Evolutionary conservation across 208 protist genomes (phyloP).

Genomic region (Blastocrithidia nonstop): DNA sequence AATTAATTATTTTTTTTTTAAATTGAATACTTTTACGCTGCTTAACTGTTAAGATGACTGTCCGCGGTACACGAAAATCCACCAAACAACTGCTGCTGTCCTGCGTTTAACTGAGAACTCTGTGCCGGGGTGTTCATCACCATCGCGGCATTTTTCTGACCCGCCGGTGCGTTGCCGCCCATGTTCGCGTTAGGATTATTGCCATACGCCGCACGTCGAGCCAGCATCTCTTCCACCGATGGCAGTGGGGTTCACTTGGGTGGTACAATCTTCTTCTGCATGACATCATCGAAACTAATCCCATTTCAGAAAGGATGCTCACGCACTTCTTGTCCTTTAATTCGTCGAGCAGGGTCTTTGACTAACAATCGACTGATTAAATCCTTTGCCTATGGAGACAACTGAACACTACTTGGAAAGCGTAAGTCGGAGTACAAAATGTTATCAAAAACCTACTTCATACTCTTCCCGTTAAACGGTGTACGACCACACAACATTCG

Average conservation of each 20-base stretch:
- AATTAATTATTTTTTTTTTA: slow-evolving; percentile 2
- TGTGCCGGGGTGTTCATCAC: slow-evolving; percentile 79
- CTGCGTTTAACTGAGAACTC: slow-evolving; percentile 57
- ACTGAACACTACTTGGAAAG: slow-evolving; percentile 76
- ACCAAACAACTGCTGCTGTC: slow-evolving; percentile 81
- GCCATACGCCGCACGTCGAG: slow-evolving; percentile 17
- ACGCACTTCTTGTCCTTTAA: slow-evolving; percentile 78
- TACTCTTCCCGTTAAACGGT: slow-evolving; percentile 88
- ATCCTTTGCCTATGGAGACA: slow-evolving; percentile 79
- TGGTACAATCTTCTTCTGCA: slow-evolving; percentile 61
- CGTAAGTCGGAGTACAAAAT: slow-evolving; percentile 84
- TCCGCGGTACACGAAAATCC: slow-evolving; percentile 85
- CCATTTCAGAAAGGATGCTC: slow-evolving; percentile 84
- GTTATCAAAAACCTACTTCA: slow-evolving; percentile 88
- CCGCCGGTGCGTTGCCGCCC: not conserved
- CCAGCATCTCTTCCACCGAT: slow-evolving; percentile 67
- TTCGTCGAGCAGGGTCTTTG: slow-evolving; percentile 76
- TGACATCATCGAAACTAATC: slow-evolving; percentile 81
- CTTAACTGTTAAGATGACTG: slow-evolving; percentile 40
- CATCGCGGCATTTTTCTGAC: slow-evolving; percentile 40
- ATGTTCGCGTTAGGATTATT: slow-evolving; percentile 3
- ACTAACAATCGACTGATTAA: slow-evolving; percentile 82
- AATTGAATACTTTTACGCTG: slow-evolving; percentile 1
- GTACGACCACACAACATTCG: slow-evolving; percentile 91
- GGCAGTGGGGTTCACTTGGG: slow-evolving; percentile 78